Conservation (phyloP, 148 eudicot species). For the Fagopyrum homotropicum region DNA sequence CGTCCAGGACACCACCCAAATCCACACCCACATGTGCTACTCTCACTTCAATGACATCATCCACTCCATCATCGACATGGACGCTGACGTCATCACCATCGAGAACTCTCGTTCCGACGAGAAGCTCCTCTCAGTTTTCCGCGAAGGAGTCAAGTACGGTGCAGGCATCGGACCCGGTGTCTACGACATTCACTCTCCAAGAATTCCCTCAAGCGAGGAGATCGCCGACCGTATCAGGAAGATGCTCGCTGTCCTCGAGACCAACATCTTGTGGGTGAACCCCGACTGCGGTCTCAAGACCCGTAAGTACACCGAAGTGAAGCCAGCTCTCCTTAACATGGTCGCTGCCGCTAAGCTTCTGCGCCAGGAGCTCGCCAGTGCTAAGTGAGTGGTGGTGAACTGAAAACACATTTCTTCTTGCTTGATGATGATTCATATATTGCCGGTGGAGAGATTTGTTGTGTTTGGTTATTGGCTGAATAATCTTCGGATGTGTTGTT, state of each 20-base stretch:
- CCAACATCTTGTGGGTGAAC: conserved; percentile 95
- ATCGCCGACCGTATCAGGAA: conserved; percentile 83
- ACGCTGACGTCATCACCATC: conserved; percentile 63
- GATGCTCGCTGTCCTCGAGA: conserved; percentile 92
- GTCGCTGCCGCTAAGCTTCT: conserved; percentile 83
- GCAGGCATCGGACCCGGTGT: conserved; percentile 75
- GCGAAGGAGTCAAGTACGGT: conserved; percentile 53
- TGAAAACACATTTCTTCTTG: background rate
- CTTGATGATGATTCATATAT: background rate
- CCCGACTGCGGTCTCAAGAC: conserved; percentile 99
- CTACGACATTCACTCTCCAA: conserved; percentile 90
- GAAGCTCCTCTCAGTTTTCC: conserved; percentile 57
- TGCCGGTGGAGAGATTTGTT: background rate
- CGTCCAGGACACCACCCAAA: conserved; percentile 40
- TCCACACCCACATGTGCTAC: conserved; percentile 79
- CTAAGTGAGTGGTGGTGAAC: conserved; percentile 37
- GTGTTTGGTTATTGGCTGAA: background rate
- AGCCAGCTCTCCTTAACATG: conserved; percentile 74
- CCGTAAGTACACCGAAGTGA: conserved; percentile 81
- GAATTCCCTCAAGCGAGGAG: conserved; percentile 88
- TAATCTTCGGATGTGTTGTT: too few relatives aligned
- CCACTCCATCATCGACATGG: conserved; percentile 60
- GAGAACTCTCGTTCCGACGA: conserved; percentile 63
- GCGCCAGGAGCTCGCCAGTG: conserved; percentile 73
- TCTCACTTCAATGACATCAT: conserved; percentile 66